Evolutionary conservation across 306 rosid genomes (phyloP).

Genomic region (Cajanus cajan): DNA sequence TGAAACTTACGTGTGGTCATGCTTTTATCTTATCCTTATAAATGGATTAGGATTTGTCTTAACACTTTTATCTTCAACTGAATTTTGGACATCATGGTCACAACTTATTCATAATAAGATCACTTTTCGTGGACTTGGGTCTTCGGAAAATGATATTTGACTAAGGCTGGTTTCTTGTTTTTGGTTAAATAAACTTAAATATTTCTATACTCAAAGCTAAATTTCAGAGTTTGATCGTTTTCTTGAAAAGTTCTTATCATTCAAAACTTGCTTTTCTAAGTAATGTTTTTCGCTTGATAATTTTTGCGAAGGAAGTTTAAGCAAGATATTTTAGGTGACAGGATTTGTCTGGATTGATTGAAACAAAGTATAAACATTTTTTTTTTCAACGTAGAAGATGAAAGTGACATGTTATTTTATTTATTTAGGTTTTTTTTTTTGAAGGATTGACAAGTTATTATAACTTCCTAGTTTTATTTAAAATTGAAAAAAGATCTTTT

Average conservation of each 20-base stretch:
- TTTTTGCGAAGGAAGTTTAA: background rate
- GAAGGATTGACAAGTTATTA: no score
- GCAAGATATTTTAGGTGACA: background rate
- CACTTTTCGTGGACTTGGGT: background rate
- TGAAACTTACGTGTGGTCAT: conserved; percentile 32
- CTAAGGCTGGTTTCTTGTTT: background rate
- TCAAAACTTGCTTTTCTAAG: background rate
- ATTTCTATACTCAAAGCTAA: background rate
- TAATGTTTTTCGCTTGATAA: background rate
- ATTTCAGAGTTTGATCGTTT: background rate
- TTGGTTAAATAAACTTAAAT: background rate
- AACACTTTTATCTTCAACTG: conserved; percentile 18
- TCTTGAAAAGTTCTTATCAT: background rate
- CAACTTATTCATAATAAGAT: background rate
- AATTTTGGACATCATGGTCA: conserved; percentile 24
- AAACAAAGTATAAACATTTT: background rate
- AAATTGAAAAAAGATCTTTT: no score
- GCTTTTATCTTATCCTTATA: conserved; percentile 32
- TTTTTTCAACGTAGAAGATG: background rate
- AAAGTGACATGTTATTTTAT: background rate
- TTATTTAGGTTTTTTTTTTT: no score
- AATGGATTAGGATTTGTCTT: conserved; percentile 39
- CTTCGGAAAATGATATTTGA: background rate
- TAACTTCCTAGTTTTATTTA: background rate
- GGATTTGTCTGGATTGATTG: background rate